Conservation (phyloP, 495 filamentous ascomycete genomes). For the Mytilinidion resinicola region DNA sequence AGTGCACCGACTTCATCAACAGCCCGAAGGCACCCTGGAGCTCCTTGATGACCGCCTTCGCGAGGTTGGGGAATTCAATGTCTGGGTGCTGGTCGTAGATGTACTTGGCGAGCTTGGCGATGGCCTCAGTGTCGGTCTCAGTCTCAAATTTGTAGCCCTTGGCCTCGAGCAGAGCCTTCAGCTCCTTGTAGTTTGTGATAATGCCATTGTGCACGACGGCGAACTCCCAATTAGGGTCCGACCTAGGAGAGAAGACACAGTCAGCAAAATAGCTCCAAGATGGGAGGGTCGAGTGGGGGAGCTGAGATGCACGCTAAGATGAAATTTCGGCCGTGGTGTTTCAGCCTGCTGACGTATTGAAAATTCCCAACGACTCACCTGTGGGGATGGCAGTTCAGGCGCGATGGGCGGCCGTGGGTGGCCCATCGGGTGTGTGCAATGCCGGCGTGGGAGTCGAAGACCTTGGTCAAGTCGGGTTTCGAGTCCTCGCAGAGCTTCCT, state of each 20-base stretch:
- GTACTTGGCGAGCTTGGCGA: conserved; percentile 98
- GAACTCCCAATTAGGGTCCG: conserved; percentile 89
- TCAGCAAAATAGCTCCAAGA: conserved; percentile 2
- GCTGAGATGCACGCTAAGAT: conserved; percentile 28
- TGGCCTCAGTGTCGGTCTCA: conserved; percentile 97
- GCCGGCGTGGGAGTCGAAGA: conserved; percentile 94
- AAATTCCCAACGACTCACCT: conserved; percentile 51
- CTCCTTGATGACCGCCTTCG: conserved; percentile 97
- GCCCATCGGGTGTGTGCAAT: conserved; percentile 99
- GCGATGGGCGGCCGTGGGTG: conserved; percentile 90
- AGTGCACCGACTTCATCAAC: conserved; percentile 95
- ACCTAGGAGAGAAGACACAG: conserved; percentile 36
- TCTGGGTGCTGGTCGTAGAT: conserved; percentile 91
- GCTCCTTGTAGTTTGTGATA: conserved; percentile 99
- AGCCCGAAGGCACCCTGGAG: conserved; percentile 96
- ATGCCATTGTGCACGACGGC: conserved; percentile 98
- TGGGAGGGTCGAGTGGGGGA: conserved; percentile 25
- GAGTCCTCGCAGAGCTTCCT: conserved; percentile 82
- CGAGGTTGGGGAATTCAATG: conserved; percentile 91
- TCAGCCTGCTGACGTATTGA: conserved; percentile 15
- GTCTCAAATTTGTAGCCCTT: conserved; percentile 99
- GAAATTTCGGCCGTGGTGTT: conserved; percentile 6
- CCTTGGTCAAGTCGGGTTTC: conserved; percentile 77
- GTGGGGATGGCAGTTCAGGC: conserved; percentile 95
- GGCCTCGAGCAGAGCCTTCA: conserved; percentile 83